These are phyloP conservation scores for Marchantia paleacea DNA, from an alignment of 225 moss, liverwort and hornwort genomes.

Conservation along the genomic window DNA sequence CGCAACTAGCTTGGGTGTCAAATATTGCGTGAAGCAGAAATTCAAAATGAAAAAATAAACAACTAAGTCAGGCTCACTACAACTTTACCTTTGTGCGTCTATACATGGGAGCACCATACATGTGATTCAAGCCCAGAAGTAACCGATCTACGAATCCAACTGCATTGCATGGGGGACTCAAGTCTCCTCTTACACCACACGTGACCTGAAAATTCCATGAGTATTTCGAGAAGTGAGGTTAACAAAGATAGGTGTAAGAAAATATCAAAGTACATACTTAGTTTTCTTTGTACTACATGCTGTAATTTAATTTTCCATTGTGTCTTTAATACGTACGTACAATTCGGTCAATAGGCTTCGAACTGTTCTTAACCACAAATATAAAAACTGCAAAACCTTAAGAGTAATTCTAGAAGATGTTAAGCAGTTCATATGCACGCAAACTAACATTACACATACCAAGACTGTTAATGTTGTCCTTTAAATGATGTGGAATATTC, in stretches of 20 bases:
- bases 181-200: conserved; percentile 55
- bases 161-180: conserved; percentile 60
- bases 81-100: conserved; percentile 39
- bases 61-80: neutral
- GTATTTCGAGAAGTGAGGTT: neutral
- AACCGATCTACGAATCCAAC: conserved; percentile 54
- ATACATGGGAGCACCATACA: conserved; percentile 55
- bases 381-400: neutral
- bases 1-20: too few relatives aligned
- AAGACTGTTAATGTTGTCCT: neutral
- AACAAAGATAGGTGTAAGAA: too few relatives aligned
- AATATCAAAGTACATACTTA: too few relatives aligned
- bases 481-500: neutral
- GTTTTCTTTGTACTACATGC: too few relatives aligned
- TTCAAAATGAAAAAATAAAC: neutral
- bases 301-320: too few relatives aligned
- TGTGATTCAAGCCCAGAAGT: conserved; percentile 50
- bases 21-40: neutral
- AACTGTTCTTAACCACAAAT: too few relatives aligned
- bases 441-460: neutral
- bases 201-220: conserved; percentile 27
- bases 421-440: neutral
- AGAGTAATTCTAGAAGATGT: neutral
- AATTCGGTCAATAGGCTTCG: too few relatives aligned
- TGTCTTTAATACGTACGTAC: too few relatives aligned